Base-by-base conservation (phyloP, 73 alveolate genomes). In the Paramecium octaurelia region DNA sequence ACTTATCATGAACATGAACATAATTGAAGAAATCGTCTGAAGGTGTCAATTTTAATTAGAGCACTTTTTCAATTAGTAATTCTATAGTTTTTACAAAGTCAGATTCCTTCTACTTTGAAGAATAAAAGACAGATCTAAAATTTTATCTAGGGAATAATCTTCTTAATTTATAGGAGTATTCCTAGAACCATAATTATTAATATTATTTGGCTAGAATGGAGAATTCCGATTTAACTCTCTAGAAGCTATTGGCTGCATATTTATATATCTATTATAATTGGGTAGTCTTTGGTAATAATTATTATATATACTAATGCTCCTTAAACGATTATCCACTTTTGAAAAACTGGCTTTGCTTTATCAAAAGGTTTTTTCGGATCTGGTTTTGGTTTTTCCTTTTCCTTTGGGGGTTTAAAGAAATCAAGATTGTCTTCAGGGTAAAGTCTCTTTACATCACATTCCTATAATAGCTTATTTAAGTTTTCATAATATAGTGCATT, bases 351-450 rank as follows among this genome's bases (percentile, higher is more conserved):
- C 14, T 80, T 80, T 9, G 91, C 42, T 43, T 80, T 80, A 40
- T 80, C 91, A 44, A 80, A 80, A 24, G 91, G 91, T 80, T 80
- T 80, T 14, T 80, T 80, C 0, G 91, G 91, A 24, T 80, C 91
- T 44, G n/a, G 59, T 73, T 73, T 73, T 29, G 18, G 43, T 46
- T 80, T 80, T 80, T 42, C 76, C 31, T 44, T 44, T 0, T 80
- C 46, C 44, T 80, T 43, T 3, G 73, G 44, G 10, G 91, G 91
- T 80, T 80, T 80, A 44, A 48, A 46, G 57, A 80, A 80, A 12
- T 80, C 91, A 1, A 23, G 29, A 44, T 59, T 18, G 16, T 80
- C 91, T 46, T 80, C 91, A 20, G 43, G 50, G 46, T 80, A 80
- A 4, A 80, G 57, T 80, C 57, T 80, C 31, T 46, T 80, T 3